Conservation (phyloP, 495 filamentous ascomycete species). For the Bacidia rubella region DNA sequence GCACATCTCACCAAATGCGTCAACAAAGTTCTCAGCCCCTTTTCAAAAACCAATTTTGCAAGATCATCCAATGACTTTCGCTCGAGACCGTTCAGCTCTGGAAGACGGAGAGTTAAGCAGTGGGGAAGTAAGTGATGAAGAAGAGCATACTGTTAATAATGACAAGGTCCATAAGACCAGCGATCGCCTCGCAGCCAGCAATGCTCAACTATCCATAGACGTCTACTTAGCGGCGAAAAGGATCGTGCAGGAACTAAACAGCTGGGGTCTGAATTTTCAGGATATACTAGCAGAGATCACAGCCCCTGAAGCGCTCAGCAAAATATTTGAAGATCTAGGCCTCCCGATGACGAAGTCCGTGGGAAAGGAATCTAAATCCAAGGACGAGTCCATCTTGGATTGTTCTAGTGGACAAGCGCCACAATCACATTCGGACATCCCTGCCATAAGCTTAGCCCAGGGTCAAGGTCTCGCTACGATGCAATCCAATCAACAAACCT, state of each 20-base stretch:
- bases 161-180: too few relatives aligned
- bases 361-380: neutral
- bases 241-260: neutral
- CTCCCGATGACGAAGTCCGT: neutral
- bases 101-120: constrained; percentile 72
- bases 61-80: neutral
- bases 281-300: constrained; percentile 3
- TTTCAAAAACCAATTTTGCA: neutral
- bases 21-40: neutral
- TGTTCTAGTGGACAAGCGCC: neutral
- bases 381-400: neutral
- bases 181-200: neutral
- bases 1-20: neutral
- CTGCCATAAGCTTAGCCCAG: too few relatives aligned
- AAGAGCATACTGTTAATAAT: too few relatives aligned
- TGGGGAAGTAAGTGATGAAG: constrained; percentile 27
- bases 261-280: neutral
- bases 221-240: neutral
- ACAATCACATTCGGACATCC: too few relatives aligned
- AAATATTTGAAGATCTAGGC: neutral
- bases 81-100: constrained; percentile 6
- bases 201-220: constrained; percentile 3
- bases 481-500: neutral
- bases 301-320: neutral
- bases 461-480: neutral